Conservation (phyloP, 192 early-diverging fungal genomes). For the Backusella macrospora region DNA sequence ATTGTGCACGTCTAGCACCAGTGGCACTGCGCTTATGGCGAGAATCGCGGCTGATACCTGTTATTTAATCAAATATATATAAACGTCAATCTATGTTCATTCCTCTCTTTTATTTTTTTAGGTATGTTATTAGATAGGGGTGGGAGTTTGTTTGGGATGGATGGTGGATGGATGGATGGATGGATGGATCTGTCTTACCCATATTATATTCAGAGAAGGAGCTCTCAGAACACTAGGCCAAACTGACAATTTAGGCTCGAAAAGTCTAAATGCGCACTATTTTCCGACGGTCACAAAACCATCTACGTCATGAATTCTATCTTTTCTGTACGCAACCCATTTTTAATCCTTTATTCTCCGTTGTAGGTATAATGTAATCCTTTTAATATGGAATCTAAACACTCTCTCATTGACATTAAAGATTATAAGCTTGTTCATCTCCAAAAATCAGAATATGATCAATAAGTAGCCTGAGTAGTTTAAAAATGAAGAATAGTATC, state of each 20-base stretch:
- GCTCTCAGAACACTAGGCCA: neutral
- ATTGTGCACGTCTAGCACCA: constrained; percentile 98
- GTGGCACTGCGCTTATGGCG: constrained; percentile 98
- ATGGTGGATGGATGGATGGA: constrained; percentile 8
- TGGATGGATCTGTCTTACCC: constrained; percentile 14
- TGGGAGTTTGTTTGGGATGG: neutral
- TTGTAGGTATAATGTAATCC: no score
- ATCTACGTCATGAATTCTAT: no score
- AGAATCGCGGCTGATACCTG: constrained; percentile 99
- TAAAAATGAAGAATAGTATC: no score
- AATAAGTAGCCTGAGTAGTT: no score
- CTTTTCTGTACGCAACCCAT: no score
- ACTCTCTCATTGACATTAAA: no score
- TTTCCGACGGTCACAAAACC: no score
- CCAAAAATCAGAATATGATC: no score
- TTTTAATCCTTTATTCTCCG: no score
- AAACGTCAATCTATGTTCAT: constrained; percentile 5
- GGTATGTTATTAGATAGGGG: neutral
- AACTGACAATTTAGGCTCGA: neutral
- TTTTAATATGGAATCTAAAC: no score
- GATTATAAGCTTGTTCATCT: no score
- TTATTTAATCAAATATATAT: constrained; percentile 1
- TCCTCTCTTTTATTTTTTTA: neutral
- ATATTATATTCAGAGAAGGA: constrained; percentile 17
- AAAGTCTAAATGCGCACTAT: no score